phyloP scores from a whole-genome alignment of 2,329 filamentous ascomycete species.

The Pestalotiopsis sp. region DNA sequence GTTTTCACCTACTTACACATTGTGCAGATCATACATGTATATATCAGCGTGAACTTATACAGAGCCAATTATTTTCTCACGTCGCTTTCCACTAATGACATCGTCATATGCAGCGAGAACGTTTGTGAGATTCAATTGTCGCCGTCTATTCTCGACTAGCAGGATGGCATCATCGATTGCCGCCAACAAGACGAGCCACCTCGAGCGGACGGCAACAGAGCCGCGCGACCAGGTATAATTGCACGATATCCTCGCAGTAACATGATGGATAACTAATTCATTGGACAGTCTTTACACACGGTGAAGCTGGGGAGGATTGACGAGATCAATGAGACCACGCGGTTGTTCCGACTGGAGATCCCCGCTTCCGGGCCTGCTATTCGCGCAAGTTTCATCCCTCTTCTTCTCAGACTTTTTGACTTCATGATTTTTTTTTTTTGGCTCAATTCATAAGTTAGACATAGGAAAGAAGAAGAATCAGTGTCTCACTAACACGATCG shows the following conservation, averaged over 20 bases:
- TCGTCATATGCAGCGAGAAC: not conserved
- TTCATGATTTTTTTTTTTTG: too few relatives aligned
- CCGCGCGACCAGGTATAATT: constrained; percentile 62
- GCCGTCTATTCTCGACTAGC: not conserved
- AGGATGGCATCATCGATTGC: constrained; percentile 23
- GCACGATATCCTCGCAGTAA: not conserved
- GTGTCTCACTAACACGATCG: not conserved
- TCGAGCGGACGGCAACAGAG: constrained; percentile 74
- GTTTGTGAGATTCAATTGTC: not conserved
- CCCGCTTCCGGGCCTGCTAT: constrained; percentile 46
- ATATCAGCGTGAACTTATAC: too few relatives aligned
- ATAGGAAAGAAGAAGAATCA: too few relatives aligned
- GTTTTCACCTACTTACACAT: not conserved
- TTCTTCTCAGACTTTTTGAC: not conserved
- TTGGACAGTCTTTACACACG: constrained; percentile 53
- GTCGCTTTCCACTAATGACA: not conserved
- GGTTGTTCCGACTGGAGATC: constrained; percentile 68
- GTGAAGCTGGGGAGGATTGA: constrained; percentile 65
- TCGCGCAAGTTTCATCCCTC: constrained; percentile 42
- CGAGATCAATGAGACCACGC: constrained; percentile 67
- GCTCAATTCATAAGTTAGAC: too few relatives aligned
- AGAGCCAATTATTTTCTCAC: too few relatives aligned
- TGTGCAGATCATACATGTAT: too few relatives aligned
- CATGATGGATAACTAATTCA: not conserved
- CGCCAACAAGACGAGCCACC: constrained; percentile 49